Base-by-base conservation (phyloP, 1,139 yeast genomes). In the Geotrichum bryndzae region DNA sequence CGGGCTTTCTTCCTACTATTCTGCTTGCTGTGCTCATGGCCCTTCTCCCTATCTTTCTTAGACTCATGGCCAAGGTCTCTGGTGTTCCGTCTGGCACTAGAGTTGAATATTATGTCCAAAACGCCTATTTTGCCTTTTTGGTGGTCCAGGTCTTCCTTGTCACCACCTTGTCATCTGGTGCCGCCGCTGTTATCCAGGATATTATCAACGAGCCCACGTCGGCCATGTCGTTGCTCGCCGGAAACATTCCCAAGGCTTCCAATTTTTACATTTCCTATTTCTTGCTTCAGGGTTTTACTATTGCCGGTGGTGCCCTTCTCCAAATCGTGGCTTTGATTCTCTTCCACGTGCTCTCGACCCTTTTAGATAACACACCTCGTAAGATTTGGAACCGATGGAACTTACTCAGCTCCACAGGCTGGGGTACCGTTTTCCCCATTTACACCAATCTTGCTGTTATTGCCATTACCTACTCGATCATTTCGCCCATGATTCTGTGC, bases 351-450 rank as follows among this genome's bases (percentile, higher is more conserved):
- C 76, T 92, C 65, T 92, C 96, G n/a, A 72, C 75, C 45, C 25
- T 90, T n/a, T 79, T 92, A 57, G 98, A 94, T 71, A 78, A 77
- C 58, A 90, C 98, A 4, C 91, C 96, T 54, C 82, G 98, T 71
- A 90, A 90, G 81, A 88, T 87, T 76, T 91, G 89, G 88, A 79
- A 72, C 54, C 82, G 98, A 70, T 87, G 83, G 75, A 80, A 83
- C 66, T 80, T 80, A 2, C 77, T 94, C 66, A 84, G 86, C 10
- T 71, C 83, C 1, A 81, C 87, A 69, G 80, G 84, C 25, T 94
- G 96, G 96, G 99, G 99, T 65, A 88, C 96, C 0, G 79, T 85
- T 1, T 92, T 88, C 81, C 97, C 97, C 7, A 79, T 85, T 11
- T 90, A 87, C 76, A 86, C 96, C 56, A 85, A 87, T 73, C 83